Conservation (phyloP, 768 basidiomycete species). For the Rhodotorula kratochvilovae region DNA sequence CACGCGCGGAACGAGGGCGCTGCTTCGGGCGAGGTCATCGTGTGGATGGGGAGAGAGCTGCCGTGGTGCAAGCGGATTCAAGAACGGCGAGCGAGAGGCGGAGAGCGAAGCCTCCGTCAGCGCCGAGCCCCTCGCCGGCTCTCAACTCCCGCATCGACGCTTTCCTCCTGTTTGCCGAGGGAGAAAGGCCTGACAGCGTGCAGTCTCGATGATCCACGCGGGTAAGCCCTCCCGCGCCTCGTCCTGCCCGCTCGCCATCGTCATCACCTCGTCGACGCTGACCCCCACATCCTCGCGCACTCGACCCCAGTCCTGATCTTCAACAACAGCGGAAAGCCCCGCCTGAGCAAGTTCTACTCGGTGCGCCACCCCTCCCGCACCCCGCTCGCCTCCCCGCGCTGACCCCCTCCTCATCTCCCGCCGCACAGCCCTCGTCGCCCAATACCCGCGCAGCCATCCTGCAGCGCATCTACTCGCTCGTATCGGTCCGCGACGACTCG, state of each 20-base stretch:
- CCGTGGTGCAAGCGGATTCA: too few relatives aligned
- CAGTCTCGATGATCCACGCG: constrained; percentile 25
- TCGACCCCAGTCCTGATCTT: constrained; percentile 56
- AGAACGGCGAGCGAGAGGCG: too few relatives aligned
- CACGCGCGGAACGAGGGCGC: constrained; percentile 14
- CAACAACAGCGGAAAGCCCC: constrained; percentile 84
- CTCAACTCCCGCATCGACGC: too few relatives aligned
- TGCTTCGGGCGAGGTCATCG: background rate
- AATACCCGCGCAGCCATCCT: constrained; percentile 32
- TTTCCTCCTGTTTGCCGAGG: too few relatives aligned
- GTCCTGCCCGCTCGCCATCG: too few relatives aligned
- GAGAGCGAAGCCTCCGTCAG: too few relatives aligned
- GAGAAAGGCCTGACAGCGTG: too few relatives aligned
- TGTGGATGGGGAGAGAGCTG: fast-evolving
- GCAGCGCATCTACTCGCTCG: constrained; percentile 68
- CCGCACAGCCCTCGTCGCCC: constrained; percentile 35
- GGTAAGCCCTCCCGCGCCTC: background rate
- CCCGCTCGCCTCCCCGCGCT: constrained; percentile 56
- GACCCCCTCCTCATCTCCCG: constrained; percentile 46
- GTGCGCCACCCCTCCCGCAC: constrained; percentile 50
- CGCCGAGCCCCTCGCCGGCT: too few relatives aligned
- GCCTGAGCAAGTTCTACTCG: constrained; percentile 83
- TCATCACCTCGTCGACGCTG: background rate
- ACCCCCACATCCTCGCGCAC: background rate
- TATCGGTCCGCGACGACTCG: constrained; percentile 71